Base-by-base conservation (phyloP, 106 monocot species). In the Chionographis japonica region DNA sequence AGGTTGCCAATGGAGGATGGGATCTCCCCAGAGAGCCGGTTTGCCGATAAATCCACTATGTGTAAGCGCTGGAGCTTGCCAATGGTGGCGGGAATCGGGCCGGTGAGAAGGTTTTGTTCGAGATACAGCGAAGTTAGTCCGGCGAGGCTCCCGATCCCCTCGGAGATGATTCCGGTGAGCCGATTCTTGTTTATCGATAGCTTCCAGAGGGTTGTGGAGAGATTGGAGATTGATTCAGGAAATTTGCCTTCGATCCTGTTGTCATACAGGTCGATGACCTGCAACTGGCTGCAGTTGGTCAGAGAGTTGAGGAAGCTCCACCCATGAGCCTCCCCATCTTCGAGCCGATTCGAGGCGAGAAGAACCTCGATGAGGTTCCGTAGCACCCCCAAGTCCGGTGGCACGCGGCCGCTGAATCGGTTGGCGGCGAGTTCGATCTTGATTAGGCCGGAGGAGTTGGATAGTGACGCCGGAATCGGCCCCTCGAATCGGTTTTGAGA, bases 1-100 rank as follows among this genome's bases (percentile, higher is more conserved):
- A 79, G 69, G 40, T 58, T 62, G 20, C 63, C 74, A 19, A 79
- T 15, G n/a, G 62, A 50, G 1, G 18, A 4, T 2, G 73, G 73
- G 16, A 79, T 68, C 3, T 35, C 56, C 0, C 79, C 73, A 15
- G 54, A 1, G 12, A 54, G 14, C 4, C 12, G 10, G 12, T 54
- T 54, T 0, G 10, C 16, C 12, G 54, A 54, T 12, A 54, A 12
- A 54, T 15, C 54, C 54, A 54, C 6, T 4, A 13, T 4, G 1
- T 54, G 4, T 54, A 54, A 15, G 10, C 14, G 0, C 54, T 54
- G 4, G 4, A 54, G 54, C 16, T 54, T 54, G 10, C 54, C 54
- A 13, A 54, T 54, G 4, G 15, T 16, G 4, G 12, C 8, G 12
- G 54, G 54, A 4, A 54, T 54, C 13, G 4, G 6, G 16, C 16